Conservation (phyloP, 805 yeast genomes). For the Starmerella khaoyaiensis region DNA sequence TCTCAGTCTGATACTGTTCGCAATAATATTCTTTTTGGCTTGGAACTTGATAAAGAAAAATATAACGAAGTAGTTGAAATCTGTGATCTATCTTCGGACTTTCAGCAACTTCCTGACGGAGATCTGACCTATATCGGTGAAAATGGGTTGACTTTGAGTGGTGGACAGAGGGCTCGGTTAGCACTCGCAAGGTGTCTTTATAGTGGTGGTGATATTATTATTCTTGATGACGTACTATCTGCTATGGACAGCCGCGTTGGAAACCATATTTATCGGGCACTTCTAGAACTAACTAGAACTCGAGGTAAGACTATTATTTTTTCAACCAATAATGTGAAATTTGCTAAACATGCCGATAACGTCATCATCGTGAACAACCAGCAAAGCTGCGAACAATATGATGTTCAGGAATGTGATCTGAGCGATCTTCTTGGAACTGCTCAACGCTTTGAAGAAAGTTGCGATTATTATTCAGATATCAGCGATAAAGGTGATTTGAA, state of each 20-base stretch:
- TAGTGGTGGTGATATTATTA: slow-evolving; percentile 44
- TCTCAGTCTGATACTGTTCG: slow-evolving; percentile 7
- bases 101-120: slow-evolving; percentile 10
- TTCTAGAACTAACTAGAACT: slow-evolving; percentile 48
- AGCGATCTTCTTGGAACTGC: neutral
- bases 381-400: too few relatives aligned
- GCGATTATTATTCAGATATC: neutral
- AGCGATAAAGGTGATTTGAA: neutral
- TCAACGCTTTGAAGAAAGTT: neutral
- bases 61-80: slow-evolving; percentile 7
- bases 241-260: slow-evolving; percentile 85
- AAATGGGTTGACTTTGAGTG: slow-evolving; percentile 72
- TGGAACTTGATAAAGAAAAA: slow-evolving; percentile 19
- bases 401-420: neutral
- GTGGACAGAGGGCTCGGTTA: slow-evolving; percentile 81
- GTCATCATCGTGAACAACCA: slow-evolving; percentile 48
- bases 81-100: slow-evolving; percentile 14
- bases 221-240: slow-evolving; percentile 72
- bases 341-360: slow-evolving; percentile 54
- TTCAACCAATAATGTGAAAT: slow-evolving; percentile 71
- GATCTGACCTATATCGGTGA: slow-evolving; percentile 58
- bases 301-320: slow-evolving; percentile 50
- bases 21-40: slow-evolving; percentile 12
- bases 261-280: slow-evolving; percentile 48
- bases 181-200: slow-evolving; percentile 71